Conservation (phyloP, 2,329 filamentous ascomycete species). For the Fusarium cicatricum region DNA sequence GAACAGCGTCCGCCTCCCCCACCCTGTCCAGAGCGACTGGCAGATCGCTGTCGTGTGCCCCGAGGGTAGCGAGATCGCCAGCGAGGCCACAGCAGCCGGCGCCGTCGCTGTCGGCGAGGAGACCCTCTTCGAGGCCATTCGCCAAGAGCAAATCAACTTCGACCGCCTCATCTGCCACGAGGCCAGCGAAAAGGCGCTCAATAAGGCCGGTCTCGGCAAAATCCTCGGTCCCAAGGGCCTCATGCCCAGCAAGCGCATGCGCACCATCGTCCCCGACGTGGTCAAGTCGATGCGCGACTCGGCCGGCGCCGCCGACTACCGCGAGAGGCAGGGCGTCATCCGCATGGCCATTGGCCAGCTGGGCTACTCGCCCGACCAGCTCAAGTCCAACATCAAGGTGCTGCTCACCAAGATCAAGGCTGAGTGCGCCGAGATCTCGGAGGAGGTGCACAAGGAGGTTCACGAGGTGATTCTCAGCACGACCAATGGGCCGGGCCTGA, state of each 20-base stretch:
- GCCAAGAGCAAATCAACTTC: slow-evolving; percentile 80
- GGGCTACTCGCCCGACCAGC: slow-evolving; percentile 84
- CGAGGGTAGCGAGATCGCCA: slow-evolving; percentile 77
- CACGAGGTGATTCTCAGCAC: slow-evolving; percentile 81
- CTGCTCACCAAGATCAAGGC: slow-evolving; percentile 80
- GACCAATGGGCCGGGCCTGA: slow-evolving; percentile 86
- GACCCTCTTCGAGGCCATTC: slow-evolving; percentile 81
- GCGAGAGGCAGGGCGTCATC: slow-evolving; percentile 84
- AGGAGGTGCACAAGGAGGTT: slow-evolving; percentile 54
- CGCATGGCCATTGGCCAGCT: slow-evolving; percentile 92
- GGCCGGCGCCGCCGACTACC: slow-evolving; percentile 85
- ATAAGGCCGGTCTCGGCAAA: slow-evolving; percentile 80
- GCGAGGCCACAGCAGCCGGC: slow-evolving; percentile 78
- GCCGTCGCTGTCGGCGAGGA: slow-evolving; percentile 88
- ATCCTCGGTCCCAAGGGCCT: slow-evolving; percentile 88
- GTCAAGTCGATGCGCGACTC: slow-evolving; percentile 79
- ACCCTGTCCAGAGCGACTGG: slow-evolving; percentile 87
- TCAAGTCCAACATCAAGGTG: slow-evolving; percentile 83
- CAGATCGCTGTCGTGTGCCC: slow-evolving; percentile 91
- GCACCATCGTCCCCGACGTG: slow-evolving; percentile 87
- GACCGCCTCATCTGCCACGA: slow-evolving; percentile 89
- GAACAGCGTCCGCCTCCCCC: slow-evolving; percentile 86
- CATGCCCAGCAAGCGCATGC: slow-evolving; percentile 90
- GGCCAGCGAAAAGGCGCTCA: slow-evolving; percentile 78
- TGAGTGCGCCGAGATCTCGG: slow-evolving; percentile 76